Conservation (phyloP, 176 grass and related monocot species). For the Triticum turgidum region DNA sequence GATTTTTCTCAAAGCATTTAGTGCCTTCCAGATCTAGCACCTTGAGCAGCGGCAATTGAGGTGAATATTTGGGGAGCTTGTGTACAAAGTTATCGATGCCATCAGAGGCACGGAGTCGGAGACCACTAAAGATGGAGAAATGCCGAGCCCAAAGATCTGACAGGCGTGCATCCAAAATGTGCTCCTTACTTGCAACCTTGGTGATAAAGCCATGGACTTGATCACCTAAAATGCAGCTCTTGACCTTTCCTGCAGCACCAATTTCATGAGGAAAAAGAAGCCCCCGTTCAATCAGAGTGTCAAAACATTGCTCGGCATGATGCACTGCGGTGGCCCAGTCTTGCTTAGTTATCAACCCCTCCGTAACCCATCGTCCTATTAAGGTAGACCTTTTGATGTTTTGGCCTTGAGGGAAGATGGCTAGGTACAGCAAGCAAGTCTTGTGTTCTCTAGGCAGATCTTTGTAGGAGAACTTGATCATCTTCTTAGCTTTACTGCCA, state of each 20-base stretch:
- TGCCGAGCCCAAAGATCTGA: slow-evolving; percentile 16
- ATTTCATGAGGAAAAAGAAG: background rate
- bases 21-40: slow-evolving; percentile 22
- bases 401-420: background rate
- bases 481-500: background rate
- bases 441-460: background rate
- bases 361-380: background rate
- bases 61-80: background rate
- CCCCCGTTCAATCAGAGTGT: background rate
- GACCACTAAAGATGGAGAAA: slow-evolving; percentile 26
- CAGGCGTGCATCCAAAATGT: background rate
- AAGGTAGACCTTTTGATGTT: slow-evolving; percentile 7
- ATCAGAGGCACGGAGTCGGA: background rate
- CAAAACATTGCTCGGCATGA: background rate
- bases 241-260: background rate
- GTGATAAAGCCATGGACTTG: slow-evolving; percentile 24
- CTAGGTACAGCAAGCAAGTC: slow-evolving; percentile 11
- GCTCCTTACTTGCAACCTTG: background rate
- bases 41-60: background rate
- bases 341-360: background rate
- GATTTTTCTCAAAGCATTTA: background rate
- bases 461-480: background rate
- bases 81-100: background rate
- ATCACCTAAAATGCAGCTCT: background rate
- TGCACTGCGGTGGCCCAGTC: background rate